A percentile compares a stretch with the other conserved stretches of the same genome.
These are phyloP conservation scores for Penicillium vulpinum DNA, from an alignment of 2,329 filamentous ascomycete species.

Conservation along the genomic window DNA sequence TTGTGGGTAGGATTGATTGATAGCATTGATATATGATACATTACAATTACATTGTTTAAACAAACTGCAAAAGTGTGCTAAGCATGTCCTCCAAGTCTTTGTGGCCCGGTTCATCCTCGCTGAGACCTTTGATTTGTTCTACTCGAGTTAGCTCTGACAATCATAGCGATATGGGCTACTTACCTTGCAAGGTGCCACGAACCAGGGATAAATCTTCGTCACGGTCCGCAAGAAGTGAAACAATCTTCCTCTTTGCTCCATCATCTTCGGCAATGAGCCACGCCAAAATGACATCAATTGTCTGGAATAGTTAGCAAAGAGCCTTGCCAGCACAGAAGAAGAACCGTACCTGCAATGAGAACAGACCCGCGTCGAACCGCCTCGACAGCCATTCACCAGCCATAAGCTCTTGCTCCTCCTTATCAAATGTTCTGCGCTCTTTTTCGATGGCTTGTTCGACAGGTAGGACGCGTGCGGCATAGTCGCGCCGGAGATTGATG, in stretches of 20 bases:
- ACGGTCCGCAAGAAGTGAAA: constrained; percentile 63
- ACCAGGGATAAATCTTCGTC: constrained; percentile 67
- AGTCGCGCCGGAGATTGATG: constrained; percentile 69
- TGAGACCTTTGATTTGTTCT: constrained; percentile 64
- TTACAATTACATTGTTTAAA: constrained; percentile 22
- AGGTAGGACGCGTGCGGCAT: constrained; percentile 60
- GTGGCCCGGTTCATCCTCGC: constrained; percentile 56
- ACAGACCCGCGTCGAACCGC: constrained; percentile 80
- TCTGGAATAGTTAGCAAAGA: constrained; percentile 44
- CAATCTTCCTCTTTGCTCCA: constrained; percentile 67
- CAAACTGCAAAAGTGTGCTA: constrained; percentile 53
- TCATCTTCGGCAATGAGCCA: constrained; percentile 91
- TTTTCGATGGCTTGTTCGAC: constrained; percentile 64
- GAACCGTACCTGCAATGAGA: constrained; percentile 64
- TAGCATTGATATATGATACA: not conserved
- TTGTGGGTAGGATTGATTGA: not conserved
- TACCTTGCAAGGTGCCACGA: constrained; percentile 65
- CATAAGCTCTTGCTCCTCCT: constrained; percentile 62
- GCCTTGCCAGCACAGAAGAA: not conserved
- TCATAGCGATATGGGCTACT: constrained; percentile 6
- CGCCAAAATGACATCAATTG: constrained; percentile 76
- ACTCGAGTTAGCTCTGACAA: constrained; percentile 14
- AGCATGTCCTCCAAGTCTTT: constrained; percentile 64
- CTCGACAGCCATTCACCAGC: constrained; percentile 72
- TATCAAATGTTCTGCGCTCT: constrained; percentile 56